Evolutionary conservation across 2,329 filamentous ascomycete species (phyloP), one percentile per base, ranked within the genome.

Genomic region (Lachnum nothofagi): DNA sequence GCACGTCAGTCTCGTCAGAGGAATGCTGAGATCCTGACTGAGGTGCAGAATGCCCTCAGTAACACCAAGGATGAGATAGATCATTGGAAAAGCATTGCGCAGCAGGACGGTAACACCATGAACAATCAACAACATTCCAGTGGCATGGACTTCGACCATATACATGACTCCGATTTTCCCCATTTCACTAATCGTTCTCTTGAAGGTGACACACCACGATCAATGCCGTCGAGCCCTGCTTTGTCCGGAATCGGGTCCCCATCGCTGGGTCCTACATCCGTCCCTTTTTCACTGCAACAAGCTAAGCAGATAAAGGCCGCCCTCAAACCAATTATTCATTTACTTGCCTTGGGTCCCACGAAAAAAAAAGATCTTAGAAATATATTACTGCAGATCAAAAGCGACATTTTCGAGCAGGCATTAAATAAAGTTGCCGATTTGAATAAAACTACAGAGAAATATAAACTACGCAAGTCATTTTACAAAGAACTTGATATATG

Each of bases 1-100:
- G 91, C 91, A 61, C 89, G 91, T 58, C 95, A 95, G 72, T 95
- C 90, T 51, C 85, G 91, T 44, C 85, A 89, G 63, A 85, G 89
- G 58, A 95, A 95, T 74, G 82, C 88, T 49, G 77, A 85, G 65
- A 80, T 84, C 59, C 76, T 91, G 53, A 83, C 87, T 48, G 80
- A 83, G 49, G 75, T 95, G 39, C 86, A 94, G 72, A 77, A 78
- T 33, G 76, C 80, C 62, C 90, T 95, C 62, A 76, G 73, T 16
- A 82, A 86, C 65, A 72, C 91, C 23, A 76, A 83, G 67, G 74
- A 76, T 34, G 81, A 84, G 65, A 75, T 79, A 60, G 80, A 82
- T 67, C 76, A 83, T 63, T 85, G 80, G 80, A 84, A 82, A 74
- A 49, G 50, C 33, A 58, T 63, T 42, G 63, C 63, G 45, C 55